Percentiles rank a stretch among this genome's conserved stretches.
These are phyloP conservation scores for Ophiostoma himal-ulmi DNA, from an alignment of 2,329 filamentous ascomycete species.

Conservation along the genomic window DNA sequence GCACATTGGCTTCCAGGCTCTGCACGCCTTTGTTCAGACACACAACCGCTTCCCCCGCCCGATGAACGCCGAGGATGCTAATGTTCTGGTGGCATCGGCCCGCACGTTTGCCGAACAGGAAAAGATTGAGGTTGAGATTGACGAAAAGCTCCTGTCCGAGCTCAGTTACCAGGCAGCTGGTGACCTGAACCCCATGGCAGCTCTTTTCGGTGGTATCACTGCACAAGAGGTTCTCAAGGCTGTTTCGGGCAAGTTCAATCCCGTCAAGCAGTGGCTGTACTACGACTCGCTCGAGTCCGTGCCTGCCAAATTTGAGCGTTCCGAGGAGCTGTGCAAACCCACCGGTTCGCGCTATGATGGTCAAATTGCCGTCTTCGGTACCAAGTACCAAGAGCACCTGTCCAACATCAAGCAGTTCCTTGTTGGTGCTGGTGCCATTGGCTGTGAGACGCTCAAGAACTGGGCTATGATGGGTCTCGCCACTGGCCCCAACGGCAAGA, in stretches of 20 bases:
- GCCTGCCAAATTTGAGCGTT: conserved; percentile 66
- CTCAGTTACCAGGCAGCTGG: conserved; percentile 90
- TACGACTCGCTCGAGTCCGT: conserved; percentile 97
- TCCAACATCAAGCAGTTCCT: conserved; percentile 87
- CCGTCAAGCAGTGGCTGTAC: conserved; percentile 94
- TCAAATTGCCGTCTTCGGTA: conserved; percentile 93
- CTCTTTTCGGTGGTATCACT: conserved; percentile 87
- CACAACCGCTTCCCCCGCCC: conserved; percentile 73
- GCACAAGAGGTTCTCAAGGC: conserved; percentile 96
- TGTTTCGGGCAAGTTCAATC: conserved; percentile 94
- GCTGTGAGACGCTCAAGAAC: conserved; percentile 98
- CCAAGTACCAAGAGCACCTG: conserved; percentile 89
- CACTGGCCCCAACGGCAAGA: conserved; percentile 79
- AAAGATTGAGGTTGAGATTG: conserved; percentile 73
- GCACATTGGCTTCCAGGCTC: conserved; percentile 85
- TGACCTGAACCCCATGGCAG: conserved; percentile 85
- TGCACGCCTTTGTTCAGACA: conserved; percentile 75
- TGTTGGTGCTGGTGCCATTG: conserved; percentile 93
- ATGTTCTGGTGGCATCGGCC: conserved; percentile 68
- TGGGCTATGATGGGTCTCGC: conserved; percentile 98
- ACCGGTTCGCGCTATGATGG: conserved; percentile 85
- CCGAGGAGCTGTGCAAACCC: conserved; percentile 83
- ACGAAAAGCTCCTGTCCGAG: conserved; percentile 89
- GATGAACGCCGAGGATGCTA: conserved; percentile 78
- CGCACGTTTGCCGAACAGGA: conserved; percentile 68